Base-by-base conservation (phyloP, 768 basidiomycete species). In the Cytidiella melzeri region DNA sequence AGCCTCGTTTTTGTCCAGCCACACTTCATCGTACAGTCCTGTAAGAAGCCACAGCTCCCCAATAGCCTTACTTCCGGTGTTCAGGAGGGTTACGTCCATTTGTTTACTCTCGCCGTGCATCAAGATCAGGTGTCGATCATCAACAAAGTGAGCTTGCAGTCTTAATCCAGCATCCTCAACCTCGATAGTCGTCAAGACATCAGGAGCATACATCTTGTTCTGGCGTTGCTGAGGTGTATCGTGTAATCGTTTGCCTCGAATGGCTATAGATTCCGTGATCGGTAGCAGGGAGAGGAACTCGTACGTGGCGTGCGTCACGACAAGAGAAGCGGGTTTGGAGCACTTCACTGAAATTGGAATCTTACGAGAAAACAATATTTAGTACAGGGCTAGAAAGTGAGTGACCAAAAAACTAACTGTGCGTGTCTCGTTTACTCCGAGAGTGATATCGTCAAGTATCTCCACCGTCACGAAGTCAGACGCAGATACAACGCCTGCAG, bases 251-350 rank as follows among this genome's bases (percentile, higher is more conserved):
- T 73, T 79, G 12, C 93, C 92, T n/a, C 80, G 83, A 27, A 72
- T 73, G 7, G 79, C 72, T 2, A 93, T 72, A 1, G 80, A 68
- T 63, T 94, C 92, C 0, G 62, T 71, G 21, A 74, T 71, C 2
- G 86, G 81, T 18, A 94, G 73, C 26, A 90, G 73, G 4, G 80
- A 79, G 27, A 93, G 75, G 62, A 93, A 94, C 25, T 81, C 64
- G 54, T 85, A 91, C 38, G 70, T 71, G 34, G 75, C 74, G 37
- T 82, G 67, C 12, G 77, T 76, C 38, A 94, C 66, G 20, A 65
- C 67, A 38, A 94, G 60, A 1, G 74, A 73, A 2, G 74, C 70
- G 1, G 84, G 69, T 41, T 67, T 69, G 2, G 66, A 72, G 20
- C 75, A 74, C 48, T 73, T 81, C 27, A 92, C 64, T 3, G 79